Evolutionary conservation across 2,329 filamentous ascomycete genomes (phyloP).

Genomic region (Beauveria sp.): DNA sequence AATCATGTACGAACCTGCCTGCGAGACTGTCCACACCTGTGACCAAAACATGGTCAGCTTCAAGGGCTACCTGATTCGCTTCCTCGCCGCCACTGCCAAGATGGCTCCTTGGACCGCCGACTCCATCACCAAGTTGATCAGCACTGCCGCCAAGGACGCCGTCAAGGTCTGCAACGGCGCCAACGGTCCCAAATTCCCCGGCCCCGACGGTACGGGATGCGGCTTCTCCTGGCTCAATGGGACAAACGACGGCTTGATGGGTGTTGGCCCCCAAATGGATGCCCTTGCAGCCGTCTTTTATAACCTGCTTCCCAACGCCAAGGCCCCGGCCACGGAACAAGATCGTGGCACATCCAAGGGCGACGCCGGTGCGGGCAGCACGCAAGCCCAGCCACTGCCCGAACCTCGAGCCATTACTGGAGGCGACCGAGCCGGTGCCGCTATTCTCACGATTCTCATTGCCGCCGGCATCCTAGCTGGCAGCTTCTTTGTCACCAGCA

Average conservation of each 20-base stretch:
- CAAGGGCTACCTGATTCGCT: conserved; percentile 68
- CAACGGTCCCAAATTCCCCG: conserved; percentile 36
- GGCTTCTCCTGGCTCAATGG: conserved; percentile 56
- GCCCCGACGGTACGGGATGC: conserved; percentile 52
- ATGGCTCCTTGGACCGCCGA: conserved; percentile 47
- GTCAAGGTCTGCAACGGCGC: conserved; percentile 43
- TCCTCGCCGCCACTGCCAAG: conserved; percentile 49
- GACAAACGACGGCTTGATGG: conserved; percentile 50
- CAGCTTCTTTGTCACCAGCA: conserved; percentile 40
- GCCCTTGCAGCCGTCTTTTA: conserved; percentile 57
- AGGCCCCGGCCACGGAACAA: conserved; percentile 40
- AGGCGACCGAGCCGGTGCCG: conserved; percentile 47
- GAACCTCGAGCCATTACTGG: conserved; percentile 32
- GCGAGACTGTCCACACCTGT: conserved; percentile 54
- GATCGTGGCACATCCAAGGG: conserved; percentile 54
- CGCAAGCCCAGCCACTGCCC: conserved; percentile 22
- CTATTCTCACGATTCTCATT: conserved; percentile 45
- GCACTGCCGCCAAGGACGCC: conserved; percentile 44
- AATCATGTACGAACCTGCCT: conserved; percentile 59
- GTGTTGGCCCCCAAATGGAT: conserved; percentile 65
- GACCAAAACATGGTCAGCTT: conserved; percentile 66
- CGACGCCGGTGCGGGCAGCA: conserved; percentile 37
- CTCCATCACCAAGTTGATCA: conserved; percentile 43
- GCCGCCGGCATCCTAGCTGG: conserved; percentile 41
- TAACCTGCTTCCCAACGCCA: conserved; percentile 39